Conservation (phyloP, 805 yeast species). For the Starmera quercuum region DNA sequence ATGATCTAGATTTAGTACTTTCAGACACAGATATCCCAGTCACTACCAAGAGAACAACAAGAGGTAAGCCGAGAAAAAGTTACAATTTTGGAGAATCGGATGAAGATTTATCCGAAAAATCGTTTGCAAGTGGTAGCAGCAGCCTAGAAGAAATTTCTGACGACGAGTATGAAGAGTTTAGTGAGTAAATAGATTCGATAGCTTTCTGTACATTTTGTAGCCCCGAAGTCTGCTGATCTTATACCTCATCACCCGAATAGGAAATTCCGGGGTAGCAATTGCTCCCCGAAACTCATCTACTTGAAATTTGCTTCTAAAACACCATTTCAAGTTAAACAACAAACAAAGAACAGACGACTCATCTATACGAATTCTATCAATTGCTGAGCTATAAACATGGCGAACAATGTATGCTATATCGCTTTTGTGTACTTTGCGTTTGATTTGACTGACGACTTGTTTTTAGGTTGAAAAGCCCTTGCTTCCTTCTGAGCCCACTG, state of each 20-base stretch:
- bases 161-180: slow-evolving; percentile 4
- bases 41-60: slow-evolving; percentile 12
- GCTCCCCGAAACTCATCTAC: too few species aligned
- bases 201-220: too few species aligned
- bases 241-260: too few species aligned
- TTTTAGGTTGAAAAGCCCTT: background rate
- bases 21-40: slow-evolving; percentile 5
- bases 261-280: too few species aligned
- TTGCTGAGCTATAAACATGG: too few species aligned
- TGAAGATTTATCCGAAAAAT: slow-evolving; percentile 2
- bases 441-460: background rate
- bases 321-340: too few species aligned
- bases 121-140: background rate
- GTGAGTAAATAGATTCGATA: background rate
- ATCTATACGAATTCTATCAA: too few species aligned
- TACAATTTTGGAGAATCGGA: slow-evolving; percentile 5
- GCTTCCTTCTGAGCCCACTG: background rate
- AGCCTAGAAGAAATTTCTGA: slow-evolving; percentile 8
- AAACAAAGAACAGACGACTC: too few species aligned
- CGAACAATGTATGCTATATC: too few species aligned
- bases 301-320: too few species aligned
- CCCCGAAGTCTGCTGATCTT: too few species aligned
- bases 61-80: slow-evolving; percentile 10
- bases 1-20: slow-evolving; percentile 2
- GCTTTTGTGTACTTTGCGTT: too few species aligned